Evolutionary conservation across 306 rosid species (phyloP), one percentile per base, ranked within the genome.

Genomic region (Dalbergia oliveri): DNA sequence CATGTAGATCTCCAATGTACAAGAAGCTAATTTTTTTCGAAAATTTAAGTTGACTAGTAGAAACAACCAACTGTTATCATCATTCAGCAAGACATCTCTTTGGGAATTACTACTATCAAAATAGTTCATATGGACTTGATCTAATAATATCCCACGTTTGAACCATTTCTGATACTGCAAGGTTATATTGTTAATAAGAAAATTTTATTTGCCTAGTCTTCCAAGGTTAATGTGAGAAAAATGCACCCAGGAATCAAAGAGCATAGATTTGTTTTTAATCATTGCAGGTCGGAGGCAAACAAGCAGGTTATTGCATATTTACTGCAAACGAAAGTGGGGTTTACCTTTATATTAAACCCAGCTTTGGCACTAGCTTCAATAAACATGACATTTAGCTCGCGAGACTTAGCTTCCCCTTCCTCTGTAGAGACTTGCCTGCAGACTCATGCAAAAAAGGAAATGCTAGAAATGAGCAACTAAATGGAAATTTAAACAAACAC

Each of bases 401-500:
- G 89, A 33, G 89, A 79, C 65, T 82, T 82, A 5, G 89, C 86
- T 82, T 86, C 86, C 62, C 82, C 86, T 86, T 86, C 89, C 82
- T 86, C 86, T 70, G 83, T 79, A 21, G 84, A 82, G 53, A 86
- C 89, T 82, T 82, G 86, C 82, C 89, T 86, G 81, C 9, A 73
- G 47, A 79, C 35, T 68, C 78, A 18, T 63, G 19, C 12, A 73
- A 49, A 73, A 21, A 66, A 72, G 59, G 47, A 26, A 69, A 54
- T 33, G 51, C 69, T 21, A 68, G 19, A 59, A 66, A 69, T 69
- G 39, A 33, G 23, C 6, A 51, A 18, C 39, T 60, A 11, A 69
- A 6, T 34, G 70, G 18, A 66, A 72, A 59, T 35, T 49, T 44
- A 51, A 60, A 67, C 21, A 11, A 60, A 31, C 26, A 11, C 31